Conservation (phyloP, 805 yeast species). For the Spathaspora hagerdaliae region DNA sequence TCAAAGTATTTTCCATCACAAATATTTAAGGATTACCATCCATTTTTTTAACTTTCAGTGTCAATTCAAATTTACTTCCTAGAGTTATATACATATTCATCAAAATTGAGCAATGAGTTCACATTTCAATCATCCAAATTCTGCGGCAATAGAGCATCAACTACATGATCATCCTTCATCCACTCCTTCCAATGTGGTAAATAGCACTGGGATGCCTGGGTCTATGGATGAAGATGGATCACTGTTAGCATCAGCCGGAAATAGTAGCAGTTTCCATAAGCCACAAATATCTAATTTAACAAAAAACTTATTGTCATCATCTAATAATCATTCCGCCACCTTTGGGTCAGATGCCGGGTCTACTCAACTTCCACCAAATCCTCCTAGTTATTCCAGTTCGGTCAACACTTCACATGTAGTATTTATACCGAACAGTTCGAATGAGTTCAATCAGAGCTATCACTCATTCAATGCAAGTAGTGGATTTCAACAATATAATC, state of each 20-base stretch:
- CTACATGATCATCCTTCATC: background rate
- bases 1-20: too few relatives aligned
- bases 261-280: background rate
- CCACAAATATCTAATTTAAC: slow-evolving; percentile 27
- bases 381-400: background rate
- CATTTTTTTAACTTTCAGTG: too few relatives aligned
- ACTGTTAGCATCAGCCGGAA: too few relatives aligned
- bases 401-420: background rate
- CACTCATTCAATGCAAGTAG: background rate
- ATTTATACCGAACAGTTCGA: background rate
- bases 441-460: background rate
- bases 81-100: too few relatives aligned
- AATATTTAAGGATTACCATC: too few relatives aligned
- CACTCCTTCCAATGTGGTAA: background rate
- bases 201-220: too few relatives aligned
- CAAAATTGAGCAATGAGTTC: background rate
- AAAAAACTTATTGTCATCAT: slow-evolving; percentile 22
- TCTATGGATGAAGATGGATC: too few relatives aligned
- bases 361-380: slow-evolving; percentile 9
- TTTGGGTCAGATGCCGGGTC: slow-evolving; percentile 6
- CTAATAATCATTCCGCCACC: slow-evolving; percentile 2
- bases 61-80: too few relatives aligned
- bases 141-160: slow-evolving; percentile 2
- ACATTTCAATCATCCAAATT: slow-evolving; percentile 3
- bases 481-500: slow-evolving; percentile 2